Base-by-base conservation (phyloP, 1,139 yeast genomes). In the Blastobotrys proliferans region DNA sequence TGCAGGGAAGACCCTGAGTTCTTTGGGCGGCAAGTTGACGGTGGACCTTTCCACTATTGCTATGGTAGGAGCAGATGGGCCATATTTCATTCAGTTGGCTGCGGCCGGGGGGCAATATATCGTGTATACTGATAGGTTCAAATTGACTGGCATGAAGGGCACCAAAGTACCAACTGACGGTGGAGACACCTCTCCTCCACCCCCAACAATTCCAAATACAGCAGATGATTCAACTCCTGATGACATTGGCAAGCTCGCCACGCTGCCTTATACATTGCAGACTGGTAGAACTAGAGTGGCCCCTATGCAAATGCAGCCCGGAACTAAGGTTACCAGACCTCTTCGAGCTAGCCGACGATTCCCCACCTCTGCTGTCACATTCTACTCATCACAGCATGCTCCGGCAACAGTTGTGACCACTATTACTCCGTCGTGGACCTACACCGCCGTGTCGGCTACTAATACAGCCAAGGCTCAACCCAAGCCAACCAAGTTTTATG, bases 251-350 rank as follows among this genome's bases (percentile, higher is more conserved):
- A 22, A 25, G 11, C 14, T 20, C 9, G 69, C 70, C 50, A 55
- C 70, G 37, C 72, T 85, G 6, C 72, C 88, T 3, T 88, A 87
- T 64, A 75, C 88, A 2, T 49, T 57, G 47, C 97, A 88, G 67
- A 83, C 94, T 0, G 94, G 94, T 29, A 63, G 52, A 39, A 75
- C 83, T 2, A 73, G 86, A 60, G 85, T 68, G 63, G 97, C 97
- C 1, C 95, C 96, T 40, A 87, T 88, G 95, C 96, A 87, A 66
- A 63, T 70, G 47, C 95, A 87, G 65, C 96, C 97, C 6, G 84
- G 81, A 3, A 60, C 83, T 1, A 70, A 65, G 6, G 78, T 86
- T 11, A 82, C 95, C 22, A 37, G 45, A 34, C 13, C 46, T 3
- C 43, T 54, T 33, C 41, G 50, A n/a, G 50, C 59, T 6, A 45